Evolutionary conservation across 257 asterid genomes (phyloP).

Genomic region (Parsonsia alboflavescens): DNA sequence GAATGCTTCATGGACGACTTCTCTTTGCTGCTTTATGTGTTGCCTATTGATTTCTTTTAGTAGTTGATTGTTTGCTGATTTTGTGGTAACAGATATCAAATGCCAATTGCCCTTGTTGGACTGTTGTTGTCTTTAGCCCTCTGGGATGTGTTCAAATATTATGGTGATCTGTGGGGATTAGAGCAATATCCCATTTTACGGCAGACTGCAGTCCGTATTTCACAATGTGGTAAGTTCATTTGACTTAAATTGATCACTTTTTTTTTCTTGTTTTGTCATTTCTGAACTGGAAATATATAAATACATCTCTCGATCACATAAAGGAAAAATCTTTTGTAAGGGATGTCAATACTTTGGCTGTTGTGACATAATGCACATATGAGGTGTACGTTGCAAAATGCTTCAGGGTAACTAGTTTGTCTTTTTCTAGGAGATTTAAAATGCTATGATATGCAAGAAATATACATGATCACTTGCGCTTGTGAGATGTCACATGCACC

Average conservation of each 20-base stretch:
- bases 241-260: neutral
- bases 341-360: neutral
- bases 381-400: neutral
- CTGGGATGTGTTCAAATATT: conserved; percentile 68
- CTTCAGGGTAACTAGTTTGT: neutral
- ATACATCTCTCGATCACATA: neutral
- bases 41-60: neutral
- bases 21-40: neutral
- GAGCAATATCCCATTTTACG: conserved; percentile 43
- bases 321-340: neutral
- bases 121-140: conserved; percentile 63
- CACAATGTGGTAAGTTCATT: conserved; percentile 76
- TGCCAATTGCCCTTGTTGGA: conserved; percentile 79
- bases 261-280: neutral
- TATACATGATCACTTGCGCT: neutral
- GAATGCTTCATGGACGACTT: neutral
- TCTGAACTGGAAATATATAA: too few relatives aligned
- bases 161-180: conserved; percentile 58
- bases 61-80: conserved; percentile 7
- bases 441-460: neutral
- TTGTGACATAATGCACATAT: neutral
- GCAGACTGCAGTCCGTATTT: conserved; percentile 42
- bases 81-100: conserved; percentile 58
- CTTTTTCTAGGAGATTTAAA: neutral
- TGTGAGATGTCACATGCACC: neutral